Base-by-base conservation (phyloP, 1,284 basidiomycete species). In the Moniliophthora roreri region DNA sequence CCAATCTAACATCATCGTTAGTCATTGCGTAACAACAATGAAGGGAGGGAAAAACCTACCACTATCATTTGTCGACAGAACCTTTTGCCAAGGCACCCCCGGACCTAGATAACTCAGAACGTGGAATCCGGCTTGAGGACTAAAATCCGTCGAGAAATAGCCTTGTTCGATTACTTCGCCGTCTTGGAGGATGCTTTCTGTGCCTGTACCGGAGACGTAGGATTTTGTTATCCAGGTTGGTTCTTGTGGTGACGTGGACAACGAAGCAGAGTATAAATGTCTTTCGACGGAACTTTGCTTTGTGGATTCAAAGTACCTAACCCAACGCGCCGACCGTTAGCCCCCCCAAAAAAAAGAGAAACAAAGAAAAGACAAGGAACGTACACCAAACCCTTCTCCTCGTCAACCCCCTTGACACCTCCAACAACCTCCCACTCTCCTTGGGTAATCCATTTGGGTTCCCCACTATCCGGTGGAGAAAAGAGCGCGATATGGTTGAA, bases 401-500 rank as follows among this genome's bases (percentile, higher is more conserved):
- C 62, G 66, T 97, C 89, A 16, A 97, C 82, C 1, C 82, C 89
- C 51, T 82, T 72, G 52, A 98, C 87, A 4, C 77, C 78, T 16
- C 78, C 80, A 6, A 85, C 86, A 3, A 98, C 91, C 69, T 99
- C 96, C 95, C 95, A 98, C 28, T 84, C 67, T 0, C 95, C 96
- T 1, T 74, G 75, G 0, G 96, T 98, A 32, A 98, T 74, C 76
- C 93, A 98, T 32, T 74, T 77, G 1, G 94, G 93, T 0, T 76
- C 79, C 23, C 74, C 72, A 13, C 86, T 77, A 59, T 80, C 81
- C 2, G 88, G 81, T 1, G 93, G 87, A 55, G 81, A 87, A 73
- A 94, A 97, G 32, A 94, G 79, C 0, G 94, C 95, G 62, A 97
- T 85, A 64, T 97, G 95, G 62, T 92, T 88, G 74, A 80, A 97